phyloP scores from a whole-genome alignment of 176 grass and related monocot species.

The Eremochloa ophiuroides region DNA sequence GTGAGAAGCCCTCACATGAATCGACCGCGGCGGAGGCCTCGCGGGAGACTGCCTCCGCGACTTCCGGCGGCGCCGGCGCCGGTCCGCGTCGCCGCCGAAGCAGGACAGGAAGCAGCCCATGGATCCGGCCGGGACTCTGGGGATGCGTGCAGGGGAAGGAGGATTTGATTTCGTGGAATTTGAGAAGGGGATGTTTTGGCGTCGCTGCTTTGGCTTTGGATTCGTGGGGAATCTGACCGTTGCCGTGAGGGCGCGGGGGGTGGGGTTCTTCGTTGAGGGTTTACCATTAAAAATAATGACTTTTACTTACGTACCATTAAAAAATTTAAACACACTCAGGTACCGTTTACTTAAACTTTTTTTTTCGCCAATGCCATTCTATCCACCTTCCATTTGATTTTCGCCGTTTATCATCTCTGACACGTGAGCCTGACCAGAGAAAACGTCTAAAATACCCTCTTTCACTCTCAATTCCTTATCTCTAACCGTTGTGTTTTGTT shows the following conservation, averaged over 20 bases:
- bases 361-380: no score
- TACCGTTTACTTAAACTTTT: no score
- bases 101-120: slow-evolving; percentile 95
- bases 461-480: no score
- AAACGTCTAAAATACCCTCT: no score
- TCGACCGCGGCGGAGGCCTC: slow-evolving; percentile 17
- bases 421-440: no score
- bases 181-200: background rate
- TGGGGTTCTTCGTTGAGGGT: no score
- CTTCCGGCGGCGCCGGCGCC: background rate
- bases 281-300: no score
- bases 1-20: slow-evolving; percentile 26
- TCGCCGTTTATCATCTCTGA: no score
- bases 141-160: background rate
- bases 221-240: slow-evolving; percentile 39
- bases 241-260: background rate
- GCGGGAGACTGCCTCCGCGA: slow-evolving; percentile 9
- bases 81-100: slow-evolving; percentile 53
- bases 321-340: no score
- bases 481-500: no score
- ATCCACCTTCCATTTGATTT: no score
- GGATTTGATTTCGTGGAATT: background rate
- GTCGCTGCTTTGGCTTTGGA: background rate
- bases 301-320: no score
- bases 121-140: background rate